A percentile compares a stretch with the other conserved stretches of the same genome.
These are phyloP conservation scores for Lactifluus rugatus DNA, from an alignment of 768 basidiomycete species.

Conservation along the genomic window DNA sequence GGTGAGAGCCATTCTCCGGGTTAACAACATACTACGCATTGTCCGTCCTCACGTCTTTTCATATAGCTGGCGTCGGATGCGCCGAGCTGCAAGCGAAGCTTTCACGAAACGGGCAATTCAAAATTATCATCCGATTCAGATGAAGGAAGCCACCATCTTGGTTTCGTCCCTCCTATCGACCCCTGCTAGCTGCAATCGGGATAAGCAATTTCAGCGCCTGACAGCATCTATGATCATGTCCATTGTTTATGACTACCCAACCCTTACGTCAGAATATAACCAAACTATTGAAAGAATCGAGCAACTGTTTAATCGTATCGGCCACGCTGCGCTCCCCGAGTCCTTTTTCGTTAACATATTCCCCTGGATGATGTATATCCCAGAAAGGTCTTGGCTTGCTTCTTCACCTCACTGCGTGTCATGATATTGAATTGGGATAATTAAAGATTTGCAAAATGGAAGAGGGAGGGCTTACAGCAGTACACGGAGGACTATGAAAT, in stretches of 20 bases:
- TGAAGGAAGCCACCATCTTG: slow-evolving; percentile 25
- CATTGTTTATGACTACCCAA: slow-evolving; percentile 20
- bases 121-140: slow-evolving; percentile 23
- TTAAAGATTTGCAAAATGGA: slow-evolving; percentile 7
- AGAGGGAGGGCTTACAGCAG: background rate
- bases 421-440: background rate
- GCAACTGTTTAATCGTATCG: background rate
- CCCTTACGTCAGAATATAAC: background rate
- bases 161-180: slow-evolving; percentile 23
- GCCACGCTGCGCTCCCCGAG: background rate
- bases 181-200: slow-evolving; percentile 23
- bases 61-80: slow-evolving; percentile 28
- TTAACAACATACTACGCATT: too few relatives aligned
- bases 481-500: background rate
- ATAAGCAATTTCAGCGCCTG: slow-evolving; percentile 23
- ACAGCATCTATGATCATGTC: slow-evolving; percentile 25
- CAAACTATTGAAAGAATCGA: background rate
- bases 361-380: slow-evolving; percentile 10
- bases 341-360: background rate
- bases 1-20: background rate
- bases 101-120: slow-evolving; percentile 22
- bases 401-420: background rate
- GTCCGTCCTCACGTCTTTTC: background rate
- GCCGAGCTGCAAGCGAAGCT: slow-evolving; percentile 27
- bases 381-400: background rate